Evolutionary conservation across 345 rosid genomes (phyloP), one percentile per base, ranked within the genome.

Genomic region (Geranium brycei): DNA sequence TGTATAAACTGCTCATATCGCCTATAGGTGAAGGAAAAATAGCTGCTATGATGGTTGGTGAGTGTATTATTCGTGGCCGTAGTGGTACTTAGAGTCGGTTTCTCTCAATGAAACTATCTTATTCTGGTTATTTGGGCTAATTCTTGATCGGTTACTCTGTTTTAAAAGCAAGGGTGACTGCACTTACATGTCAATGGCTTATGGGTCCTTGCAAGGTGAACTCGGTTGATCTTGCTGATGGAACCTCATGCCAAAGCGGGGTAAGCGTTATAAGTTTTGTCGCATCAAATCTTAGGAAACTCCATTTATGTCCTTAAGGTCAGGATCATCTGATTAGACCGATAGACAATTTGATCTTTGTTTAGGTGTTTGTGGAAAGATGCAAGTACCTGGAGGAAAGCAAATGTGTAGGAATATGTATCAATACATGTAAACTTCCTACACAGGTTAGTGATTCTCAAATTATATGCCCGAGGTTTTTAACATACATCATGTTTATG

Each of bases 351-450:
- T 18, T 31, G 32, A 40, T 51, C 17, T 57, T 61, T 58, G 7
- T 31, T 51, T 69, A 89, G 98, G 93, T 92, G 73, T 84, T 82
- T 31, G 96, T 91, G 18, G 93, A 89, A 75, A 87, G 78, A 87
- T 91, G 98, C 78, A 79, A 83, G 75, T 91, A 89, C 71, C 71
- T 91, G 15, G 98, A 91, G 73, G 95, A 91, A 77, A 91, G 98
- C 80, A 92, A 87, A 68, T 92, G 98, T 17, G 80, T 87, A 1
- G 96, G 96, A 10, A 73, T 92, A 58, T 89, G 95, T 65, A 72
- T 83, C 72, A 87, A 89, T 70, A 92, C 98, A 5, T 92, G 98
- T 67, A 92, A 89, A 73, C 74, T 87, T 73, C 98, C 98, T 11
- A 89, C 96, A n/a, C 96, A 87, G 96, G 98, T 87, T 28, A 40